Conservation (phyloP, 306 rosid species). For the Dicorynia guianensis region DNA sequence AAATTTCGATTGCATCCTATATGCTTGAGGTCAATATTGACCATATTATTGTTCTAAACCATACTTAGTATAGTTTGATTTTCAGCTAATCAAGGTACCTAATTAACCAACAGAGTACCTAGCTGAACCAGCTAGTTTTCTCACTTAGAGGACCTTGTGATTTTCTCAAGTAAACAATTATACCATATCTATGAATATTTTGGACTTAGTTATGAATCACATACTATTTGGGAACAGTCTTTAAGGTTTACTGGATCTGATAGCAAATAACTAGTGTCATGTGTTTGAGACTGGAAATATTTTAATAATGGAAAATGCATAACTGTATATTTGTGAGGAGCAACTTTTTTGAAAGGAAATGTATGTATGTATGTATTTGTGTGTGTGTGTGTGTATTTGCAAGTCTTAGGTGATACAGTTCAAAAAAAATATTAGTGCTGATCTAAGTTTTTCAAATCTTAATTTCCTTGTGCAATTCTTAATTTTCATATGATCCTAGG, state of each 20-base stretch:
- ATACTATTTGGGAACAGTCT: not conserved
- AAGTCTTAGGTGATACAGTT: not conserved
- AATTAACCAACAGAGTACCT: not conserved
- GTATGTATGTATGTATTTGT: not conserved
- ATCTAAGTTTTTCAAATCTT: not conserved
- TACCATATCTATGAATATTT: not conserved
- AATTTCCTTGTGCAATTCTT: not conserved
- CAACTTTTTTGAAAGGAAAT: not conserved
- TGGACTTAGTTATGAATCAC: not conserved
- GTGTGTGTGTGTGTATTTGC: not conserved
- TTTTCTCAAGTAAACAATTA: not conserved
- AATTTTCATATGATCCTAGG: not conserved
- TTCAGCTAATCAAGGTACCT: not conserved
- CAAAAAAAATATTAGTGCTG: not conserved
- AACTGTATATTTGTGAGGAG: not conserved
- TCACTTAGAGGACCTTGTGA: not conserved
- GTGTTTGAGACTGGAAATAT: not conserved
- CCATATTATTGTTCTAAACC: not conserved
- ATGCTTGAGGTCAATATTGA: not conserved
- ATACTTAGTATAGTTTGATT: too few species aligned
- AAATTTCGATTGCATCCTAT: slow-evolving; percentile 13
- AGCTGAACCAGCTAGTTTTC: not conserved
- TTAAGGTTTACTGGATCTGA: slow-evolving; percentile 27
- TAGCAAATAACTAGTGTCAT: slow-evolving; percentile 10
- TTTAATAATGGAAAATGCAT: not conserved